A percentile compares a stretch with the other conserved stretches of the same genome.
phyloP scores from a whole-genome alignment of 768 basidiomycete genomes.

The Collybia sordida region DNA sequence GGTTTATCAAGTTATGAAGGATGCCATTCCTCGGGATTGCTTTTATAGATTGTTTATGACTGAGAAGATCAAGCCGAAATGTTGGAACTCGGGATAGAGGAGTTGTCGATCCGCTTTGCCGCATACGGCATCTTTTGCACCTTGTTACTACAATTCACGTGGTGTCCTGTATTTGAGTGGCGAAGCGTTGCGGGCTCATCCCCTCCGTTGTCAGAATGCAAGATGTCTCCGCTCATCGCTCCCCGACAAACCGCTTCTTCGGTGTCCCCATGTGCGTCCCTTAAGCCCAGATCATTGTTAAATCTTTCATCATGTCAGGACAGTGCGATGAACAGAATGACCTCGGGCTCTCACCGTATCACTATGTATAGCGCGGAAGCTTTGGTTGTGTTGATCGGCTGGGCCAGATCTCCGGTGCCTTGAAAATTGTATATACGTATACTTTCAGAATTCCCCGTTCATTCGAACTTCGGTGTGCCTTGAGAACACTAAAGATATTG shows the following conservation, averaged over 20 bases:
- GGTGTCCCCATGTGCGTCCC: neutral
- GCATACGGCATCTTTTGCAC: constrained; percentile 28
- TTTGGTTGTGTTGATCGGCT: constrained; percentile 2
- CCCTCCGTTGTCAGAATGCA: no score
- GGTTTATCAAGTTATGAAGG: constrained; percentile 16
- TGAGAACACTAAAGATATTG: neutral
- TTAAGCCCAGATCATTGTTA: constrained; percentile 2
- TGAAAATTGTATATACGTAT: neutral
- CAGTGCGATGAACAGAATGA: neutral
- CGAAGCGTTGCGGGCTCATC: no score
- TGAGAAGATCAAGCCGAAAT: constrained; percentile 34
- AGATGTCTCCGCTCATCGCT: no score
- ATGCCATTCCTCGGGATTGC: constrained; percentile 16
- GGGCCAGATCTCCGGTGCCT: constrained; percentile 14
- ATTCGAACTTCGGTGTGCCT: no score
- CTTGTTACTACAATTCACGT: constrained; percentile 27
- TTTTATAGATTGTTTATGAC: constrained; percentile 30
- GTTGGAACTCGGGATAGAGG: constrained; percentile 23
- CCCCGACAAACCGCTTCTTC: no score
- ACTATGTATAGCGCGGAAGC: constrained; percentile 10
- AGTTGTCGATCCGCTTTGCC: constrained; percentile 35
- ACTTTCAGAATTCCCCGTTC: no score
- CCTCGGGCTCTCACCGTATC: constrained; percentile 6
- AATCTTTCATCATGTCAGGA: constrained; percentile 1
- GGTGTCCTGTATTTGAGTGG: constrained; percentile 8